Evolutionary conservation across 306 rosid species (phyloP).

Genomic region (Hippophae gyantsensis): DNA sequence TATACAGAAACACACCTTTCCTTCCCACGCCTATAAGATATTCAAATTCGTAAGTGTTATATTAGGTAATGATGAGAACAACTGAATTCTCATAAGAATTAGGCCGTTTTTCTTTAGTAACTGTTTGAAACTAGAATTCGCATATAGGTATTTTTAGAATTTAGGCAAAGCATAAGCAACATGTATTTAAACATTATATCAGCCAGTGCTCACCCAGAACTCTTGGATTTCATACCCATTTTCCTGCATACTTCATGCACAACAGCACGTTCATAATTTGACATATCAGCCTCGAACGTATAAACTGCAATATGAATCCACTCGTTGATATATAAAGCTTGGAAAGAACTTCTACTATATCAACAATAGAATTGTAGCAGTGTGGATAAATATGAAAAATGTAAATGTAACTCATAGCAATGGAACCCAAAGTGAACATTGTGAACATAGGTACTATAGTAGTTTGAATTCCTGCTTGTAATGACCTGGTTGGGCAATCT

Average conservation of each 20-base stretch:
- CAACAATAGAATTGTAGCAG: no score
- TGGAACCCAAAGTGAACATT: no score
- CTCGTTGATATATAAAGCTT: not conserved
- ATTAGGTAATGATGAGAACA: not conserved
- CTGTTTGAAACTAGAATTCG: constrained; percentile 6
- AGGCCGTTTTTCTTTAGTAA: not conserved
- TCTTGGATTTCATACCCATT: constrained; percentile 65
- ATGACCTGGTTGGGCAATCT: no score
- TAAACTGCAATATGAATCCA: constrained; percentile 40
- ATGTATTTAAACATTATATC: not conserved
- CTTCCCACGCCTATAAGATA: constrained; percentile 36
- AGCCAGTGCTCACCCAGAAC: constrained; percentile 64
- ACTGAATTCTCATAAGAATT: not conserved
- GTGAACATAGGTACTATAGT: no score
- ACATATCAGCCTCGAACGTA: constrained; percentile 40
- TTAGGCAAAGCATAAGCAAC: not conserved
- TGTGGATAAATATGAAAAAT: no score
- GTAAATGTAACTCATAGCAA: no score
- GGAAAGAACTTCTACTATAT: not conserved
- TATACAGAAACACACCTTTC: constrained; percentile 30
- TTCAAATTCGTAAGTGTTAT: constrained; percentile 10
- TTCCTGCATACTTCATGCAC: constrained; percentile 46
- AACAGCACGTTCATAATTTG: constrained; percentile 44
- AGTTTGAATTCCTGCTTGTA: no score
- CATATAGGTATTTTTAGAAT: not conserved